phyloP scores from a whole-genome alignment of 768 basidiomycete species.

The Hemileccinum impolitum region DNA sequence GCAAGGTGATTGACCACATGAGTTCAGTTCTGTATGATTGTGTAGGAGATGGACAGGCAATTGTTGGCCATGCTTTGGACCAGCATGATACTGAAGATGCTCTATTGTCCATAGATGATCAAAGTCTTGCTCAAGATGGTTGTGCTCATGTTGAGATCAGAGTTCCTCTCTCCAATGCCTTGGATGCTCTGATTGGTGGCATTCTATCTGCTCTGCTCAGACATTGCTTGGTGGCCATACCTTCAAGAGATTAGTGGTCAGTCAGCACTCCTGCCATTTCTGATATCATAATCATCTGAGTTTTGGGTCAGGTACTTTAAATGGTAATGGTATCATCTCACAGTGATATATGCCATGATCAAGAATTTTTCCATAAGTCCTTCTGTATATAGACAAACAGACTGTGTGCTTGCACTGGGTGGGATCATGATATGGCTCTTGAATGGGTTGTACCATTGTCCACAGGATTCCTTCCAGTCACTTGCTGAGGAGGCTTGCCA shows the following conservation, averaged over 20 bases:
- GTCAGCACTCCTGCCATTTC: neutral
- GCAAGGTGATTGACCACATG: neutral
- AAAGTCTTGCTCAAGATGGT: slow-evolving; percentile 4
- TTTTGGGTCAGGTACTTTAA: slow-evolving; percentile 3
- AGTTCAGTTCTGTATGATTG: neutral
- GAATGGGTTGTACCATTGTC: slow-evolving; percentile 1
- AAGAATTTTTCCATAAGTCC: neutral
- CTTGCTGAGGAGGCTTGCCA: neutral
- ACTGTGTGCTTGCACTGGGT: neutral
- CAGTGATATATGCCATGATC: neutral
- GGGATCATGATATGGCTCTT: neutral
- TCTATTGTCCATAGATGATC: too few species aligned
- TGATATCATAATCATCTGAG: neutral
- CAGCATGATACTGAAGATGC: too few species aligned
- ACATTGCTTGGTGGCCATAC: neutral
- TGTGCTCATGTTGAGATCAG: slow-evolving; percentile 1
- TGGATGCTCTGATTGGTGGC: neutral
- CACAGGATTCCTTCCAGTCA: neutral
- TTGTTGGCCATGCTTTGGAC: too few species aligned
- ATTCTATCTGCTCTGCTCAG: too few species aligned
- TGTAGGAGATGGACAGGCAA: neutral
- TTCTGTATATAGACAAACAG: neutral
- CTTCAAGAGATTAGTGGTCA: neutral
- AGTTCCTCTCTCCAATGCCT: neutral
- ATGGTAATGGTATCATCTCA: slow-evolving; percentile 2